phyloP scores from a whole-genome alignment of 1,139 yeast genomes.

The Sugiyamaella sp. region DNA sequence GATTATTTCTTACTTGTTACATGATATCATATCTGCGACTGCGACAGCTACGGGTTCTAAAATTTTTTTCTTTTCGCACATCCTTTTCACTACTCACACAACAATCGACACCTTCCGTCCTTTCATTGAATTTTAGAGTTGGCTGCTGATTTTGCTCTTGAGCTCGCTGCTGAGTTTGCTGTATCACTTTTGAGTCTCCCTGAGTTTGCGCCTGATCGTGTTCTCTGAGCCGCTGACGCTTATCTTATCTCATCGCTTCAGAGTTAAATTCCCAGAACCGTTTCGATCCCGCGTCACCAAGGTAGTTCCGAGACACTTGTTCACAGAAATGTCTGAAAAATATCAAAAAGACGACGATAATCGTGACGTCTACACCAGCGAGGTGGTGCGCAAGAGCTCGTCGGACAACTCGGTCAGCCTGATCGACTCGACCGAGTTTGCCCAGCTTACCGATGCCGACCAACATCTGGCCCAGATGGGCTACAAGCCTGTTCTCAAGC shows the following conservation, averaged over 20 bases:
- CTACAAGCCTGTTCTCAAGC: conserved; percentile 47
- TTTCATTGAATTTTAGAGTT: too few relatives aligned
- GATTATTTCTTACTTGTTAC: background rate
- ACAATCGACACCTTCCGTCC: too few relatives aligned
- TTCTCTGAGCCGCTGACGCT: too few relatives aligned
- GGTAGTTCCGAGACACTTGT: background rate
- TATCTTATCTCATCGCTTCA: too few relatives aligned
- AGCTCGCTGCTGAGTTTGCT: too few relatives aligned
- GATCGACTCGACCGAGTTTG: conserved; percentile 25
- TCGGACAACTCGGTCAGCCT: conserved; percentile 15
- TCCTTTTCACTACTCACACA: background rate
- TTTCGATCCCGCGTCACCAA: background rate
- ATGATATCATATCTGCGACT: background rate
- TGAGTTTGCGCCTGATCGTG: too few relatives aligned
- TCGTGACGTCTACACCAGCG: background rate
- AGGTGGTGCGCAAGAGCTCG: conserved; percentile 14
- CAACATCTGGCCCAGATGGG: conserved; percentile 34
- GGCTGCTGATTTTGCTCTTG: too few relatives aligned
- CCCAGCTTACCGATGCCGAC: conserved; percentile 28
- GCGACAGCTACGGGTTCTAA: too few relatives aligned
- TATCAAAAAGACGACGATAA: background rate
- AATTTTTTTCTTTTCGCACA: background rate
- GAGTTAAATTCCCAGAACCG: background rate
- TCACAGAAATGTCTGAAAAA: conserved; percentile 10
- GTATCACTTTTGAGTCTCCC: too few relatives aligned